Percentiles rank a stretch among this genome's conserved stretches.
Evolutionary conservation across 306 rosid species (phyloP).

Genomic region (Prunus armeniaca): DNA sequence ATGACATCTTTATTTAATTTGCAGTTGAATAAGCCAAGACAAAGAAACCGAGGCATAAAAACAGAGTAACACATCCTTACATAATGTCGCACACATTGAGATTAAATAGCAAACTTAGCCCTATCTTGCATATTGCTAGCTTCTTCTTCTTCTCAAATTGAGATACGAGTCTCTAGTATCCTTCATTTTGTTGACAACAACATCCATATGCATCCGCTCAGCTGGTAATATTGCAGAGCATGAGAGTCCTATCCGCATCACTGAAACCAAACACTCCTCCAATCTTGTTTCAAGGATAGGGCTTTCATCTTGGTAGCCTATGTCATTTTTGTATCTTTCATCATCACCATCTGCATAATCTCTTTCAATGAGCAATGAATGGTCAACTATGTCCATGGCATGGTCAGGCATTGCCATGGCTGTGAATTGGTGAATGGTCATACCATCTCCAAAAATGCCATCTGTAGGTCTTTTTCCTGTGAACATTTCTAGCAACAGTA

Average conservation of each 20-base stretch:
- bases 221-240: slow-evolving; percentile 14
- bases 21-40: too few relatives aligned
- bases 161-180: too few relatives aligned
- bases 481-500: slow-evolving; percentile 27
- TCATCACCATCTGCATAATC: not conserved
- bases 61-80: too few relatives aligned
- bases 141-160: too few relatives aligned
- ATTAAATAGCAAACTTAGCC: too few relatives aligned
- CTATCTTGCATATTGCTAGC: too few relatives aligned
- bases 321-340: not conserved
- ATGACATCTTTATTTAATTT: too few relatives aligned
- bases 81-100: too few relatives aligned
- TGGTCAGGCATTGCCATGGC: slow-evolving; percentile 11
- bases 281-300: not conserved
- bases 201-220: not conserved
- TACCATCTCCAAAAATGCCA: slow-evolving; percentile 11
- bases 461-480: slow-evolving; percentile 19
- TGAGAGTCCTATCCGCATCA: too few relatives aligned
- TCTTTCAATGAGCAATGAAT: slow-evolving; percentile 19
- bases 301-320: not conserved
- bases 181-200: slow-evolving; percentile 21
- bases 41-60: too few relatives aligned
- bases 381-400: slow-evolving; percentile 39
- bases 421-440: slow-evolving; percentile 13
- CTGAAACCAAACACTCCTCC: slow-evolving; percentile 23